Evolutionary conservation across 352 stramenopile species (phyloP).

Genomic region (Halophytophthora batemanensis): DNA sequence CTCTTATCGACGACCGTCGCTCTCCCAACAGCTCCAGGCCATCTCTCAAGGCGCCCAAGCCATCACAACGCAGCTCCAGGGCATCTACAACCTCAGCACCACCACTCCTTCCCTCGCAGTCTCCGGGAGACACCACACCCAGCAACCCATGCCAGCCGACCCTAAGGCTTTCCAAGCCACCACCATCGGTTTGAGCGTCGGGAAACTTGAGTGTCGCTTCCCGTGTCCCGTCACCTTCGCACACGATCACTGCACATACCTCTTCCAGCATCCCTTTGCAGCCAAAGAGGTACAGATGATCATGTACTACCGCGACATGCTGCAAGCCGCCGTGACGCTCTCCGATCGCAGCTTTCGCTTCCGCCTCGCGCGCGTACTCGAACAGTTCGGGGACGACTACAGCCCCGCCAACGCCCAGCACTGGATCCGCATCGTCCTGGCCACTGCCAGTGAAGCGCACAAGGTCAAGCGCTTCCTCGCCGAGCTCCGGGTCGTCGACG

Average conservation of each 20-base stretch:
- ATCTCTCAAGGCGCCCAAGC: constrained; percentile 49
- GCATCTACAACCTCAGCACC: constrained; percentile 35
- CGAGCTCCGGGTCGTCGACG: constrained; percentile 10
- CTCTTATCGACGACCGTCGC: constrained; percentile 35
- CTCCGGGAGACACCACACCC: background rate
- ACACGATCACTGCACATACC: constrained; percentile 49
- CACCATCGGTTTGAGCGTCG: constrained; percentile 46
- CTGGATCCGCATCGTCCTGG: constrained; percentile 50
- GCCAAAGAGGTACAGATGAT: constrained; percentile 67
- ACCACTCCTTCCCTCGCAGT: constrained; percentile 5
- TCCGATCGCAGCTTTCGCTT: constrained; percentile 49
- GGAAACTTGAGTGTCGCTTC: constrained; percentile 60
- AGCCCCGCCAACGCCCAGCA: constrained; percentile 55
- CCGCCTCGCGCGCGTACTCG: constrained; percentile 32
- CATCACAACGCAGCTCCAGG: constrained; percentile 49
- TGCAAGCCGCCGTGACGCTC: constrained; percentile 34
- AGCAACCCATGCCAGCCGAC: constrained; percentile 1
- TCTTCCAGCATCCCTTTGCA: constrained; percentile 74
- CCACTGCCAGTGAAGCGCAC: constrained; percentile 35
- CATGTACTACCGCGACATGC: constrained; percentile 78
- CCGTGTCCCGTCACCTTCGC: constrained; percentile 54
- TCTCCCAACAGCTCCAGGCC: constrained; percentile 59
- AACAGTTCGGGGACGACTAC: constrained; percentile 69
- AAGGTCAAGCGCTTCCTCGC: constrained; percentile 43
- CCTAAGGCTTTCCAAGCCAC: constrained; percentile 36